Evolutionary conservation across 257 asterid species (phyloP).

Genomic region (Cinchona pubescens): DNA sequence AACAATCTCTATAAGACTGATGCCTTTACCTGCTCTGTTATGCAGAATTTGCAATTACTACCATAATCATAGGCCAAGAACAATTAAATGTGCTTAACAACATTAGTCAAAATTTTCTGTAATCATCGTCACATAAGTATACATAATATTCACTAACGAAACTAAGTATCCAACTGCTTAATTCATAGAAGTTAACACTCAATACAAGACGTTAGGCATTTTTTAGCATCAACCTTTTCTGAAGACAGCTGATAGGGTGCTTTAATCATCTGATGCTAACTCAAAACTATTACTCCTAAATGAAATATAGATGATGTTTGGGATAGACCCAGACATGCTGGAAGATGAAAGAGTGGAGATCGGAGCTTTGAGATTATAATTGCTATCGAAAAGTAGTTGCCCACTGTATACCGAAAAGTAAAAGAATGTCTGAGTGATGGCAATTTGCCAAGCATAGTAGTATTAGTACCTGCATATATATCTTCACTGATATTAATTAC

Average conservation of each 20-base stretch:
- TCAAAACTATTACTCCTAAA: not conserved
- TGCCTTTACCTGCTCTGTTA: not conserved
- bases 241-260: not conserved
- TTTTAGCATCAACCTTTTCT: not conserved
- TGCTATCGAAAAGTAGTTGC: not conserved
- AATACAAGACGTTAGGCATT: not conserved
- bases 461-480: slow-evolving; percentile 75
- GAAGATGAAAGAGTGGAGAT: not conserved
- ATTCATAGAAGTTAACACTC: not conserved
- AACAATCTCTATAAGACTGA: not conserved
- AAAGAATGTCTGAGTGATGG: not conserved
- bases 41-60: not conserved
- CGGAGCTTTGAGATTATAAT: not conserved
- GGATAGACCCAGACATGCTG: not conserved
- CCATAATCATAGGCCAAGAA: not conserved
- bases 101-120: not conserved
- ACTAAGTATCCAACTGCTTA: not conserved
- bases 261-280: not conserved
- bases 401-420: not conserved
- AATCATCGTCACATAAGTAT: not conserved
- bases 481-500: slow-evolving; percentile 96
- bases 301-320: not conserved
- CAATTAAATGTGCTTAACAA: not conserved
- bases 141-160: not conserved
- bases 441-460: not conserved